Percentiles rank a stretch among this genome's conserved stretches.
phyloP scores from a whole-genome alignment of 1,284 basidiomycete genomes.

The Sanguinoderma infundibulare region DNA sequence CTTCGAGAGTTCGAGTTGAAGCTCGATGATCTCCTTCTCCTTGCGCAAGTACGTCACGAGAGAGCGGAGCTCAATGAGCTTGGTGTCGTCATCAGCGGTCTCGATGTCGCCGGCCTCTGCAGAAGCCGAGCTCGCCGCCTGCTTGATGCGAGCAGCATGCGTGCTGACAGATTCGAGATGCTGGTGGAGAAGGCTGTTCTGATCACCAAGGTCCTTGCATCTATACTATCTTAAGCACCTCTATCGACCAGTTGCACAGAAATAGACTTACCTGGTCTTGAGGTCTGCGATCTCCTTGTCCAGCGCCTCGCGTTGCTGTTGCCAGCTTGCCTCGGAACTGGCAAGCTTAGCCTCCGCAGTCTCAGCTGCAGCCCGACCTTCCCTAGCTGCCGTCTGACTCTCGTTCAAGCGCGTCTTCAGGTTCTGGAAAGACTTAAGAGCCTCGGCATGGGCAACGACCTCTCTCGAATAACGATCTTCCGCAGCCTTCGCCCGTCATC shows the following conservation, averaged over 20 bases:
- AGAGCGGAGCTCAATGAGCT: conserved; percentile 75
- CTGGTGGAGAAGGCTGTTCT: conserved; percentile 82
- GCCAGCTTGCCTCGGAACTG: conserved; percentile 80
- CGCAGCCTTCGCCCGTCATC: conserved; percentile 53
- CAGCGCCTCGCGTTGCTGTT: conserved; percentile 73
- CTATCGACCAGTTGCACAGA: not conserved
- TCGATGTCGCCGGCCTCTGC: conserved; percentile 47
- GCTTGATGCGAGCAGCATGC: conserved; percentile 79
- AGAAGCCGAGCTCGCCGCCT: conserved; percentile 61
- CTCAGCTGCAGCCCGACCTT: conserved; percentile 64
- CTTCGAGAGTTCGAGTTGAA: conserved; percentile 85
- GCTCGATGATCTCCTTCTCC: conserved; percentile 90
- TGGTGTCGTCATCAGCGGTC: conserved; percentile 57
- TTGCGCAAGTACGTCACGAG: conserved; percentile 85
- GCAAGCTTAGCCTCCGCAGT: conserved; percentile 76
- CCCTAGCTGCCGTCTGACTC: conserved; percentile 56
- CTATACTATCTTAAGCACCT: conserved; percentile 42
- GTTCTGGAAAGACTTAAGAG: conserved; percentile 72
- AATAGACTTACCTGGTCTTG: conserved; percentile 58
- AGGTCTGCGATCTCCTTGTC: conserved; percentile 81
- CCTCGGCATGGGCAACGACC: conserved; percentile 82
- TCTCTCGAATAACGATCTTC: conserved; percentile 84
- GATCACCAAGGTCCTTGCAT: conserved; percentile 74
- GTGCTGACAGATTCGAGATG: conserved; percentile 87
- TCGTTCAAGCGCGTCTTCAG: conserved; percentile 67